Evolutionary conservation across 495 filamentous ascomycete species (phyloP).

Genomic region (Podospora sp.): DNA sequence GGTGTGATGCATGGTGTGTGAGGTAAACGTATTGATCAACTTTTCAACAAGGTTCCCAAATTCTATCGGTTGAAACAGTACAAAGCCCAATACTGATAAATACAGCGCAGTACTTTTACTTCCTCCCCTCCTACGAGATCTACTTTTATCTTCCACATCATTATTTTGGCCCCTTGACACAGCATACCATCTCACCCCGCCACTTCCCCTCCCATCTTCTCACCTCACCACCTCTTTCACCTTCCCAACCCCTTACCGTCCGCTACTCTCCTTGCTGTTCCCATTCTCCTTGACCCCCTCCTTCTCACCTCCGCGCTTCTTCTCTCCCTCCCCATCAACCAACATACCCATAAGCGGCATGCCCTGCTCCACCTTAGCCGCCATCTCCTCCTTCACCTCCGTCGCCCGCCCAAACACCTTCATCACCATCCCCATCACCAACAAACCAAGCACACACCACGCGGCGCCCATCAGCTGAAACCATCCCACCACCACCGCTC

Average conservation of each 20-base stretch:
- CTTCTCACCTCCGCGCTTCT: not conserved
- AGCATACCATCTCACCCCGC: too few relatives aligned
- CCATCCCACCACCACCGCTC: slow-evolving; percentile 49
- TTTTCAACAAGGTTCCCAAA: too few relatives aligned
- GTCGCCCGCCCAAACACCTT: not conserved
- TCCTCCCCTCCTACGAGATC: too few relatives aligned
- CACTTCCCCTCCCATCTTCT: not conserved
- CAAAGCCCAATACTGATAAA: too few relatives aligned
- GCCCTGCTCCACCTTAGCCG: not conserved
- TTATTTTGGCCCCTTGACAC: too few relatives aligned
- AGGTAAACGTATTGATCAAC: too few relatives aligned
- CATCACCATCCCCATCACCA: not conserved
- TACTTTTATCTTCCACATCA: too few relatives aligned
- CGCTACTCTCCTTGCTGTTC: not conserved
- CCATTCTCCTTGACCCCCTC: not conserved
- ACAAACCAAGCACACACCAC: slow-evolving; percentile 61
- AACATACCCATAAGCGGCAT: not conserved
- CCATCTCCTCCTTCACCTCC: not conserved
- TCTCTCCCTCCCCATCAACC: not conserved
- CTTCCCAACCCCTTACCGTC: not conserved
- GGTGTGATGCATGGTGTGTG: too few relatives aligned
- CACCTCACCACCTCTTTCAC: not conserved
- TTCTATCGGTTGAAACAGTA: too few relatives aligned
- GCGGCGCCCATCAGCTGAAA: slow-evolving; percentile 66
- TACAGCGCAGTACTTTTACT: too few relatives aligned